Evolutionary conservation across 176 grass and related monocot species (phyloP), one percentile per base, ranked within the genome.

Genomic region (Oryza punctata): DNA sequence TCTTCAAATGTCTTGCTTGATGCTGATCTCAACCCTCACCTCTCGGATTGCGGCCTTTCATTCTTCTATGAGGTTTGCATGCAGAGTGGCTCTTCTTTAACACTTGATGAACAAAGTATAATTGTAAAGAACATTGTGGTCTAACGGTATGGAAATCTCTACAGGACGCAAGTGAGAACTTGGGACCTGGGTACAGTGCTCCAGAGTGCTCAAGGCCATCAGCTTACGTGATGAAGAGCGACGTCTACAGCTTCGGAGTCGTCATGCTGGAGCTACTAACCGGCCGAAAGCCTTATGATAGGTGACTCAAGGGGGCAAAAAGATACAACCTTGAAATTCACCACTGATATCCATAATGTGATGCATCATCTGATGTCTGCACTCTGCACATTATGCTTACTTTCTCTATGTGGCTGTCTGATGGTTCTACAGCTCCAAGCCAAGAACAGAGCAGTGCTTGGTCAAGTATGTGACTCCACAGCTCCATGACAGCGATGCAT

Each of bases 201-300:
- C 91, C 96, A 25, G 96, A 95, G 71, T 90, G 91, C 80, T 59
- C 86, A 44, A 78, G 87, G 32, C 63, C 91, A 82, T 93, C 93
- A 44, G 79, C 64, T 43, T 98, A 95, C 47, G 80, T 65, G 27
- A 82, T 85, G 70, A 98, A 95, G 69, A 98, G 96, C 23, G 96
- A 98, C 65, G 89, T 95, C 49, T 98, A 95, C 83, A 85, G 91
- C 81, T 95, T 92, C 0, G 93, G 93, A 1, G 89, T 98, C 1
- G 67, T 98, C 52, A 92, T 98, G 96, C 89, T 98, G 43, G 93
- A 98, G 85, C 79, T 98, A 59, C 76, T 98, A 80, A 98, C 93
- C 0, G 96, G 96, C 33, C 91, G 87, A 45, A 98, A 90, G 41
- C 78, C 96, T 28, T 98, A 83, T 15, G 89, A 96, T 66, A 95